These are phyloP conservation scores for Megacollybia marginata DNA, from an alignment of 768 basidiomycete genomes.

Conservation along the genomic window DNA sequence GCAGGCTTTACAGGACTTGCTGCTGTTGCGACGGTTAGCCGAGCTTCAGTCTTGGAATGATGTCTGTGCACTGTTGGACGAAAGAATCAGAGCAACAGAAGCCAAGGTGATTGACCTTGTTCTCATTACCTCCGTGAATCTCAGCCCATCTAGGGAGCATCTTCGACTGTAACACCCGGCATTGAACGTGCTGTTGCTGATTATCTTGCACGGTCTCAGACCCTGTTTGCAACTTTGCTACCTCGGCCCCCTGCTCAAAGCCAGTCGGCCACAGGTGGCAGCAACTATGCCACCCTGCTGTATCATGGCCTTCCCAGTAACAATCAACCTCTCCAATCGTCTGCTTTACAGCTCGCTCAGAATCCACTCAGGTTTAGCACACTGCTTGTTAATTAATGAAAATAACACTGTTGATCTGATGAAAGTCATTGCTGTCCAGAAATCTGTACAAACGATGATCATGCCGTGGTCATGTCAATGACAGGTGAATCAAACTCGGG, in stretches of 20 bases:
- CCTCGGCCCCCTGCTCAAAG: conserved; percentile 24
- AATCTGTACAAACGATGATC: too few species aligned
- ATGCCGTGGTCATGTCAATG: too few species aligned
- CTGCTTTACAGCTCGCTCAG: too few species aligned
- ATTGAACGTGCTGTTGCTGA: conserved; percentile 27
- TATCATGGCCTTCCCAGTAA: conserved; percentile 43
- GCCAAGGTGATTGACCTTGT: conserved; percentile 16
- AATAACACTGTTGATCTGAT: too few species aligned
- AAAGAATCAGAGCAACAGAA: conserved; percentile 16
- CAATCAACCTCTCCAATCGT: conserved; percentile 47
- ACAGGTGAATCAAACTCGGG: too few species aligned
- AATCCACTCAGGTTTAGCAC: too few species aligned
- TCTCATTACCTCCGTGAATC: too few species aligned
- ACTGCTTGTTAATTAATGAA: too few species aligned
- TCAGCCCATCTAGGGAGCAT: too few species aligned
- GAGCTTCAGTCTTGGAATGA: conserved; percentile 25
- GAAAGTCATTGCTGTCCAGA: too few species aligned
- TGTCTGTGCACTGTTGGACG: conserved; percentile 16
- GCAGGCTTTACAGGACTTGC: conserved; percentile 37
- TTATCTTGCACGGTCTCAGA: conserved; percentile 50
- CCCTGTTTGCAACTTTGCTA: conserved; percentile 52
- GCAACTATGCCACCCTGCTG: conserved; percentile 38
- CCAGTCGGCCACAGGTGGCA: conserved; percentile 14
- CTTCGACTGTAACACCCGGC: conserved; percentile 9
- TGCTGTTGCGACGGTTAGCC: conserved; percentile 38